These are phyloP conservation scores for Phellinidium pouzarii DNA, from an alignment of 1,284 basidiomycete species.

Conservation along the genomic window DNA sequence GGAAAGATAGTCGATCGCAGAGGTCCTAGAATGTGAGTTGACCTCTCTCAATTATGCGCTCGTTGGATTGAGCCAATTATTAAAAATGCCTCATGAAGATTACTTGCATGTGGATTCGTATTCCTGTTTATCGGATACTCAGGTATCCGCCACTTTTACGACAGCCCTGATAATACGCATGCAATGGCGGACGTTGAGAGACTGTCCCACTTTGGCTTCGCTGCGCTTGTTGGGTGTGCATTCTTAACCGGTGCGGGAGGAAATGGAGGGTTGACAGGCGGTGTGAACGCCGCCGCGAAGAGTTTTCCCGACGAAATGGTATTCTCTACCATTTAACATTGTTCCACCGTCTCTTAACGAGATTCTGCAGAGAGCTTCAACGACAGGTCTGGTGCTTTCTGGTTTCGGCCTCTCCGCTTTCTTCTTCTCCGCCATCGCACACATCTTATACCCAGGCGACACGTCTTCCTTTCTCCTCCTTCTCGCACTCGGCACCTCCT, in stretches of 20 bases:
- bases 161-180: slow-evolving; percentile 23
- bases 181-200: slow-evolving; percentile 1
- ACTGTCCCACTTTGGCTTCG: slow-evolving; percentile 25
- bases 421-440: slow-evolving; percentile 65
- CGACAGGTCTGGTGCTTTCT: slow-evolving; percentile 68
- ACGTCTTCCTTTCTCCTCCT: slow-evolving; percentile 63
- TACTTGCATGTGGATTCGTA: slow-evolving; percentile 36
- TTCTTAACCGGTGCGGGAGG: slow-evolving; percentile 59
- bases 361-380: slow-evolving; percentile 51
- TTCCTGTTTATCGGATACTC: slow-evolving; percentile 57
- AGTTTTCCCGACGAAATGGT: slow-evolving; percentile 50
- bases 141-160: slow-evolving; percentile 59
- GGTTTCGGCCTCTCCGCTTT: slow-evolving; percentile 85
- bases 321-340: slow-evolving; percentile 22
- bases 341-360: background rate
- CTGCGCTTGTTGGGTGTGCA: slow-evolving; percentile 40
- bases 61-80: background rate
- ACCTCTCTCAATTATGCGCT: background rate
- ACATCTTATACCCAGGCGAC: slow-evolving; percentile 61
- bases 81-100: slow-evolving; percentile 22
- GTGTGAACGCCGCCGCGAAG: slow-evolving; percentile 62
- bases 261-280: slow-evolving; percentile 47
- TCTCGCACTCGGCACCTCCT: slow-evolving; percentile 63
- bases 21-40: slow-evolving; percentile 48
- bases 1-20: slow-evolving; percentile 60